These are phyloP conservation scores for Globisporangium irregulare DNA, from an alignment of 352 stramenopile genomes.

Conservation along the genomic window DNA sequence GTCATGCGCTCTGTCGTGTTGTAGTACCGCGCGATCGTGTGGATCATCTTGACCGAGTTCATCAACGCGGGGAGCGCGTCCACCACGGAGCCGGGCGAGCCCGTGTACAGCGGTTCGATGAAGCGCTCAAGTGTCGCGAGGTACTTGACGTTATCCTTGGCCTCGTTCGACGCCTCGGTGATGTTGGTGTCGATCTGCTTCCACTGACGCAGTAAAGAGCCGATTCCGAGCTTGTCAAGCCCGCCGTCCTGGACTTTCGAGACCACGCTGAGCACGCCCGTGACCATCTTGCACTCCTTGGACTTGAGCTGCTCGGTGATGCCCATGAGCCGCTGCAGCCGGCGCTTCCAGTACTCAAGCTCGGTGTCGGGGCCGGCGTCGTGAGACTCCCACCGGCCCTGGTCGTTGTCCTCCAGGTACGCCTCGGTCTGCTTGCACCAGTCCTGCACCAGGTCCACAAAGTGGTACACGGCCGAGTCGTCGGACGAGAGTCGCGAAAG, in stretches of 20 bases:
- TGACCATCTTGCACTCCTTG: slow-evolving; percentile 88
- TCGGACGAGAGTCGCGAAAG: slow-evolving; percentile 69
- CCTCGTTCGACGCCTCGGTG: slow-evolving; percentile 79
- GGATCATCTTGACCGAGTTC: slow-evolving; percentile 91
- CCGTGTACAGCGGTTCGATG: slow-evolving; percentile 80
- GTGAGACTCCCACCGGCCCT: slow-evolving; percentile 74
- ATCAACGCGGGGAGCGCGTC: slow-evolving; percentile 83
- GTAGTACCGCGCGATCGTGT: slow-evolving; percentile 88
- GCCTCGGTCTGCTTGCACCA: slow-evolving; percentile 87
- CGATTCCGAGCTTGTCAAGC: slow-evolving; percentile 64
- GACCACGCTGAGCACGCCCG: slow-evolving; percentile 73
- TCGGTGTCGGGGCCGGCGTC: slow-evolving; percentile 81
- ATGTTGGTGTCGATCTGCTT: slow-evolving; percentile 89
- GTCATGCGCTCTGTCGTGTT: slow-evolving; percentile 90
- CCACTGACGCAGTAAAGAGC: slow-evolving; percentile 68
- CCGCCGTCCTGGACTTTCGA: slow-evolving; percentile 73
- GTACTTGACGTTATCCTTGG: slow-evolving; percentile 88
- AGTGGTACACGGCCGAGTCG: slow-evolving; percentile 72
- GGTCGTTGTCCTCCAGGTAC: slow-evolving; percentile 85
- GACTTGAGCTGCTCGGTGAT: slow-evolving; percentile 90
- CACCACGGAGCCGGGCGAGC: slow-evolving; percentile 53
- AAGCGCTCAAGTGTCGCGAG: slow-evolving; percentile 81
- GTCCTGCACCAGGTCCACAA: slow-evolving; percentile 85
- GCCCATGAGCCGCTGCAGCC: slow-evolving; percentile 78
- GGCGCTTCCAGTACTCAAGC: slow-evolving; percentile 85